Evolutionary conservation across 305 asterid genomes (phyloP).

Genomic region (Solanum hybrid): DNA sequence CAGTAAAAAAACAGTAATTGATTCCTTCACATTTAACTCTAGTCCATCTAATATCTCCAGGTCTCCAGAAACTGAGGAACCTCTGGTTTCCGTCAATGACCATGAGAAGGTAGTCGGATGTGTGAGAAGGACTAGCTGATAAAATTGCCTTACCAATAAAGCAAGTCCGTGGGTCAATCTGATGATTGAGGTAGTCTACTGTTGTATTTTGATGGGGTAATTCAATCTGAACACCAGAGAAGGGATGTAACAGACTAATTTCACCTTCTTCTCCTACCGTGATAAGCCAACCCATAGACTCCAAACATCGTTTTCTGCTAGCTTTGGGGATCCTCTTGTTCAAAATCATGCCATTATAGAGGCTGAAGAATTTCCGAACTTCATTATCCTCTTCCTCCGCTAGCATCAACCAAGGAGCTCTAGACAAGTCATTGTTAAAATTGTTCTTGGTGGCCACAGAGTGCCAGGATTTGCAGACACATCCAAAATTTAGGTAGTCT

Average conservation of each 20-base stretch:
- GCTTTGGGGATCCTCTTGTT: background rate
- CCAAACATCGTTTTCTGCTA: background rate
- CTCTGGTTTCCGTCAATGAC: background rate
- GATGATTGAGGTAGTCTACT: background rate
- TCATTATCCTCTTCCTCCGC: background rate
- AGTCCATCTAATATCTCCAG: background rate
- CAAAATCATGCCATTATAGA: background rate
- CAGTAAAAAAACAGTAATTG: background rate
- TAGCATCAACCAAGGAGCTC: background rate
- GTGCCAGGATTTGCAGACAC: background rate
- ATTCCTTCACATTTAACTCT: background rate
- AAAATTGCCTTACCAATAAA: background rate
- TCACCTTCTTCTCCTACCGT: background rate
- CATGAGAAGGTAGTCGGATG: background rate
- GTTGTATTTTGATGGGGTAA: background rate
- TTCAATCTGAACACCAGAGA: background rate
- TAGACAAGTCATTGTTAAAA: background rate
- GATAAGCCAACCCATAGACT: background rate
- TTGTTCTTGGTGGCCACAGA: background rate
- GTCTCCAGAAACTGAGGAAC: background rate
- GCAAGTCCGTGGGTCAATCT: background rate
- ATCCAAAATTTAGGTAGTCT: background rate
- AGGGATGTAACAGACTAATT: background rate
- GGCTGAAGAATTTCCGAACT: background rate
- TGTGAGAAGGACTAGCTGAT: background rate